Base-by-base conservation (phyloP, 345 rosid species). In the Salix caprea region DNA sequence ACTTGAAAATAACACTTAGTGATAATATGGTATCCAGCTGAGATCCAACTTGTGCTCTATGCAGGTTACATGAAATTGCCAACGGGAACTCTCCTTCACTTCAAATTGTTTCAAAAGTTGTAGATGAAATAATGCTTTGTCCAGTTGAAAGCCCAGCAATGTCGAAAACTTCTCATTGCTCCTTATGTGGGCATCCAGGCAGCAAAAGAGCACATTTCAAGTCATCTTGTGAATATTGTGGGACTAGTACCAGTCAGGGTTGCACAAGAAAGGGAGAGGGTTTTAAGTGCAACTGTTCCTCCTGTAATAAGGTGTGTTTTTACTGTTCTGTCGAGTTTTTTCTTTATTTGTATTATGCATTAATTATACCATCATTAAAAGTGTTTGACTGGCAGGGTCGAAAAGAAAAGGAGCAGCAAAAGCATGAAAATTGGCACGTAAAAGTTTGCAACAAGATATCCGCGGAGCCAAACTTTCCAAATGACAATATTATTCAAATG, bases 121-220 rank as follows among this genome's bases (percentile, higher is more conserved):
- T 32, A 4, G 84, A 76, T 72, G 83, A 80, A 72, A 81, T 46
- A 34, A 74, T 71, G 77, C 44, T 77, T 74, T 30, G 65, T 80
- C 76, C 70, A 37, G 78, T 78, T 70, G 86, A 79, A 65, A 76
- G 52, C 76, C 79, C 86, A 44, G 82, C 84, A 76, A 86, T 71
- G 81, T 79, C 74, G 46, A 86, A 86, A 83, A 61, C 76, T 77
- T 83, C 91, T 81, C 99, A 96, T 81, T 93, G 98, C 73, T 90
- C 97, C 66, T 84, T 88, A 68, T 92, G 99, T 84, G 98, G 99
- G 76, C 99, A 96, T 84, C 95, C 92, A 2, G 94, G 97, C 32
- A 89, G 80, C 81, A 92, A 90, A 82, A 89, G 74, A 81, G 83
- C 73, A 37, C 99, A 96, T 83, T 76, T 83, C 42, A 89, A 85